A percentile compares a stretch with the other conserved stretches of the same genome.
Evolutionary conservation across 805 yeast species (phyloP).

Genomic region (Brettanomyces sp.): DNA sequence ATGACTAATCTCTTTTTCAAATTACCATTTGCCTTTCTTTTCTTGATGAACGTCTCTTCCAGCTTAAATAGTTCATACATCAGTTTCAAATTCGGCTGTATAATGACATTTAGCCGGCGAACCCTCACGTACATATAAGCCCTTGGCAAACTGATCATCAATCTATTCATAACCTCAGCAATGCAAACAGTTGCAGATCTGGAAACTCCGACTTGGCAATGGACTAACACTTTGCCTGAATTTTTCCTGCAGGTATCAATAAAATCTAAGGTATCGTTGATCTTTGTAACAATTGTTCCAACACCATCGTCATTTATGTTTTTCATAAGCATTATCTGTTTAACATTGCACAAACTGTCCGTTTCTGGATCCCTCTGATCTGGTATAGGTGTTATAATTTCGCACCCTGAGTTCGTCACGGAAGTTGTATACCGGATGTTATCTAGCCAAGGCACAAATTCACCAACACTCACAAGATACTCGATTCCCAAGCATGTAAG

Average conservation of each 20-base stretch:
- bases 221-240: constrained; percentile 58
- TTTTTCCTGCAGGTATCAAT: constrained; percentile 43
- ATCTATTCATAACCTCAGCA: constrained; percentile 84
- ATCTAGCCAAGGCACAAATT: constrained; percentile 55
- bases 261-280: constrained; percentile 56
- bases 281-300: constrained; percentile 56
- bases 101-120: constrained; percentile 79
- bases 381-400: constrained; percentile 15
- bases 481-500: constrained; percentile 58
- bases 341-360: constrained; percentile 24
- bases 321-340: constrained; percentile 50
- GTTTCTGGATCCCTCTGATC: constrained; percentile 8
- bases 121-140: constrained; percentile 89
- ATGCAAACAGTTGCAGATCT: constrained; percentile 93
- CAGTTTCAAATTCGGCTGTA: constrained; percentile 86
- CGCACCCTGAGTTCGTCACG: constrained; percentile 21
- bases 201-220: constrained; percentile 93
- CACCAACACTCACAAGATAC: constrained; percentile 82
- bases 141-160: constrained; percentile 54
- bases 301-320: constrained; percentile 88
- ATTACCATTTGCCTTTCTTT: constrained; percentile 4
- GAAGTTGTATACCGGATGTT: constrained; percentile 10
- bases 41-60: constrained; percentile 34
- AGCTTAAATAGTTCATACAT: constrained; percentile 82
- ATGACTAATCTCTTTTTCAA: constrained; percentile 20